These are phyloP conservation scores for Dendrobium chrysotoxum DNA, from an alignment of 106 monocot species.

Conservation along the genomic window DNA sequence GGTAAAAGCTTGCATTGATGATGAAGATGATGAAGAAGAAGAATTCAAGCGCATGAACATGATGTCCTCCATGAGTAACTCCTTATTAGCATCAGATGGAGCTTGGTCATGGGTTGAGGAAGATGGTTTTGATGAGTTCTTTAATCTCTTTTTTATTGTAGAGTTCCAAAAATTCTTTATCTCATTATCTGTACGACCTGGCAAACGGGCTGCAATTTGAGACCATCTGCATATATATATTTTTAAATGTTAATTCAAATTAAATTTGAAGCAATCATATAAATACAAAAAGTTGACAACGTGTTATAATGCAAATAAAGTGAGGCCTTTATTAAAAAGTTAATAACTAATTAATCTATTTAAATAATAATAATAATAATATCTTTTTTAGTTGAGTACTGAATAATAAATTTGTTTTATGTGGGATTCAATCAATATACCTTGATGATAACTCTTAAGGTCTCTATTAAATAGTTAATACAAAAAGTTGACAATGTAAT, in stretches of 20 bases:
- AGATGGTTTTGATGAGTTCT: slow-evolving; percentile 24
- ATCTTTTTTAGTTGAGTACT: too few relatives aligned
- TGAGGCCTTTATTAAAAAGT: too few relatives aligned
- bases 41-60: slow-evolving; percentile 23
- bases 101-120: neutral
- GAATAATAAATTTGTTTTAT: too few relatives aligned
- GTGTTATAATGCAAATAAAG: too few relatives aligned
- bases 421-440: too few relatives aligned
- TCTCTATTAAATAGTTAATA: too few relatives aligned
- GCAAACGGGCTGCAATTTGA: slow-evolving; percentile 72
- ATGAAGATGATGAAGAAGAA: slow-evolving; percentile 21
- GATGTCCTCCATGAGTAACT: neutral
- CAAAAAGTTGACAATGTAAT: too few relatives aligned
- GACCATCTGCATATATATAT: slow-evolving; percentile 52
- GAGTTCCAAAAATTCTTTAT: slow-evolving; percentile 98
- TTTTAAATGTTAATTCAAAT: neutral
- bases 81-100: slow-evolving; percentile 13
- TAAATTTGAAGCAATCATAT: neutral
- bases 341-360: too few relatives aligned
- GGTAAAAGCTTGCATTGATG: slow-evolving; percentile 15
- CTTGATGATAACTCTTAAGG: too few relatives aligned
- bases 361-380: too few relatives aligned
- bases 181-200: slow-evolving; percentile 85
- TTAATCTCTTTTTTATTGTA: slow-evolving; percentile 86
- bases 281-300: too few relatives aligned